Evolutionary conservation across 169 alveolate genomes (phyloP), one percentile per base, ranked within the genome.

Genomic region (Plasmodium ovale): DNA sequence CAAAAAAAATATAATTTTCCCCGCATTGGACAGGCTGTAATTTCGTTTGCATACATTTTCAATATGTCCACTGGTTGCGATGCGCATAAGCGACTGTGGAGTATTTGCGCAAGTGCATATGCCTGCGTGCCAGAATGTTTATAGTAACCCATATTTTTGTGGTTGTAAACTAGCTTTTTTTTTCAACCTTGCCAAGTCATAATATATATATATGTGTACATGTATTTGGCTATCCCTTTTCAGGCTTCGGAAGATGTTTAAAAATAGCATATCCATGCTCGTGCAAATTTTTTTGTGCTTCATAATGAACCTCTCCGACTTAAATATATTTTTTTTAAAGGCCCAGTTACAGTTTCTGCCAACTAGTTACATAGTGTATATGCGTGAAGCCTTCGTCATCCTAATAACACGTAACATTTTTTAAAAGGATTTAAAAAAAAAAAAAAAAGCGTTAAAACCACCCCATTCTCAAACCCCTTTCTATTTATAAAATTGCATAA

Each of bases 11-110:
- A 62, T 79, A 25, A 79, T 79, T 14, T 62, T 79, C 12, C 89
- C 89, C 27, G 21, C 44, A 21, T n/a, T 79, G 14, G 89, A 79
- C 37, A 79, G 49, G 47, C n/a, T 79, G 87, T 73, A 73, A 72
- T 71, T 51, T 35, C 21, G 51, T 51, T 14, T 23, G 47, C 65
- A 68, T 68, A n/a, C 9, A n/a, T 25, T n/a, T n/a, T n/a, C 14
- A 29, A n/a, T 12, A 7, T 47, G 35, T 65, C 19, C 42, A 65
- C 5, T 65, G n/a, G 10, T 12, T n/a, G 19, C 7, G 56, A 51
- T 65, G 29, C 12, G 5, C 31, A 65, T 65, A 33, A n/a, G 19
- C 29, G n/a, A n/a, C n/a, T n/a, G n/a, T n/a, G n/a, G n/a, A n/a
- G n/a, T n/a, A n/a, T n/a, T n/a, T n/a, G n/a, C n/a, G n/a, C n/a